Evolutionary conservation across 345 rosid species (phyloP).

Genomic region (Chamaenerion angustifolium): DNA sequence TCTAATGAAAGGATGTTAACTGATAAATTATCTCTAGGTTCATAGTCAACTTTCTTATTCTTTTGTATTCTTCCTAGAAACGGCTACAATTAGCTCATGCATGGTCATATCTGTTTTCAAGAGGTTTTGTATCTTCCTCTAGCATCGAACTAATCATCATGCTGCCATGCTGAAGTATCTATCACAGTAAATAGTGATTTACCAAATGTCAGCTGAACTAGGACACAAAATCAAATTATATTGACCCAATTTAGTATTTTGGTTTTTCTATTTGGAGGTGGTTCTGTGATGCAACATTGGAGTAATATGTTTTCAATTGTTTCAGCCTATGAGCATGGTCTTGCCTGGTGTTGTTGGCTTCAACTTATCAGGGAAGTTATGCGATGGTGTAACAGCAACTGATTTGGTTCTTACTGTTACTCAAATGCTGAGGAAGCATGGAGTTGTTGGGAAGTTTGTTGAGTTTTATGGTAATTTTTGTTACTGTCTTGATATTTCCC

Average conservation of each 20-base stretch:
- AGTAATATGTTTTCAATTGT: not conserved
- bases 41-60: not conserved
- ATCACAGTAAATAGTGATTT: not conserved
- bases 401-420: slow-evolving; percentile 96
- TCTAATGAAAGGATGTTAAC: not conserved
- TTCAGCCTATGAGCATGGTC: slow-evolving; percentile 99
- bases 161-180: not conserved
- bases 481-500: not conserved
- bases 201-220: too few relatives aligned
- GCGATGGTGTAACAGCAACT: slow-evolving; percentile 90
- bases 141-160: too few relatives aligned
- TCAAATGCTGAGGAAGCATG: slow-evolving; percentile 98
- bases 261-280: not conserved
- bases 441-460: slow-evolving; percentile 97
- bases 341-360: slow-evolving; percentile 98
- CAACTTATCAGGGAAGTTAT: slow-evolving; percentile 73
- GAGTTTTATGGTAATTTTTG: slow-evolving; percentile 75
- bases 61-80: not conserved
- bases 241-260: too few relatives aligned
- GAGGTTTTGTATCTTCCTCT: too few relatives aligned
- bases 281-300: not conserved
- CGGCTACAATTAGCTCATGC: too few relatives aligned
- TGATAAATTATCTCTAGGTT: not conserved
- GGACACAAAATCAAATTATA: too few relatives aligned
- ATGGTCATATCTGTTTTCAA: too few relatives aligned